Percentiles rank a stretch among this genome's conserved stretches.
Conservation (phyloP, 441 rosid genomes). For the Pelargonium citronellum region DNA sequence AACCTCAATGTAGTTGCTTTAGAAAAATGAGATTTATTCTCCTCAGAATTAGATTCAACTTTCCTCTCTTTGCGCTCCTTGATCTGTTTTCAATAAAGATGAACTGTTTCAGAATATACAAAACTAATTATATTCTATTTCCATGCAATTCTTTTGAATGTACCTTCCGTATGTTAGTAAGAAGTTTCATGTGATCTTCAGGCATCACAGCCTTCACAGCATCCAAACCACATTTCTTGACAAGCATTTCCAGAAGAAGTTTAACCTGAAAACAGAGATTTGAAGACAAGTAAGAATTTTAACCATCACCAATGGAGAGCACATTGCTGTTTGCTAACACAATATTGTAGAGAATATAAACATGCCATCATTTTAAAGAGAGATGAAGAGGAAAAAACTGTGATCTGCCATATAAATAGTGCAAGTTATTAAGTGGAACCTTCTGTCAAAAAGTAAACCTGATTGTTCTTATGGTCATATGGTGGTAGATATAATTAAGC, state of each 20-base stretch:
- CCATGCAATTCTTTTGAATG: slow-evolving; percentile 13
- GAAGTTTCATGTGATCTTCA: slow-evolving; percentile 89
- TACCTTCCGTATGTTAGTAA: slow-evolving; percentile 88
- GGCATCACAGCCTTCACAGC: slow-evolving; percentile 98
- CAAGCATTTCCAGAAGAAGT: slow-evolving; percentile 89
- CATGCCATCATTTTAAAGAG: background rate
- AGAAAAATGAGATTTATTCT: slow-evolving; percentile 58
- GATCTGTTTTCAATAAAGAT: slow-evolving; percentile 41
- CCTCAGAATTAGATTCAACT: slow-evolving; percentile 50
- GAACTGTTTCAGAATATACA: slow-evolving; percentile 14
- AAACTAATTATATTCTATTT: slow-evolving; percentile 8
- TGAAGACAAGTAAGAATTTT: background rate
- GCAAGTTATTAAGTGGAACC: too few species aligned
- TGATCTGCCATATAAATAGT: background rate
- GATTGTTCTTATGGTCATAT: too few species aligned
- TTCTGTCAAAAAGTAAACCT: too few species aligned
- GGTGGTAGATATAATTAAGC: too few species aligned
- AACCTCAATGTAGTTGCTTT: slow-evolving; percentile 81
- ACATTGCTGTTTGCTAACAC: background rate
- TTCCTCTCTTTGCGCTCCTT: slow-evolving; percentile 76
- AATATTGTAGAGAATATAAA: background rate
- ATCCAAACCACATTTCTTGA: slow-evolving; percentile 80
- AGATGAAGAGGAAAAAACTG: slow-evolving; percentile 2
- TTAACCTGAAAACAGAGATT: slow-evolving; percentile 49
- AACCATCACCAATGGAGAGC: background rate